Percentiles rank a stretch among this genome's conserved stretches.
Evolutionary conservation across 306 rosid species (phyloP).

Genomic region (Cicer chorassanicum): DNA sequence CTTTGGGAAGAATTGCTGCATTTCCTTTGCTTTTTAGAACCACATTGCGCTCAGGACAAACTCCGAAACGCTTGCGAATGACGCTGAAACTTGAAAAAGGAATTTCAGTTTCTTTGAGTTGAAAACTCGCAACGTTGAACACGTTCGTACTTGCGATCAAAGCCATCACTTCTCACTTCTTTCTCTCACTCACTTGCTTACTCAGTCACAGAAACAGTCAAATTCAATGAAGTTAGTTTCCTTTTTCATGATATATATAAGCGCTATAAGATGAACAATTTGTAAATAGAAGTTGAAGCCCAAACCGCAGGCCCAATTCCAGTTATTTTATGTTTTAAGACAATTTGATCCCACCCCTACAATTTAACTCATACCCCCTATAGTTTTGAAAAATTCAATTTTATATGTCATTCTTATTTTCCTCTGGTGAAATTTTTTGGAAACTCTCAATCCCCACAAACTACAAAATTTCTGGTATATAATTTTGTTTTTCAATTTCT

Average conservation of each 20-base stretch:
- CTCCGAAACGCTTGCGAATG: constrained; percentile 39
- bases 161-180: constrained; percentile 51
- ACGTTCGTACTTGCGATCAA: constrained; percentile 42
- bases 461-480: no score
- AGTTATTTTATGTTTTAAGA: no score
- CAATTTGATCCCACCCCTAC: no score
- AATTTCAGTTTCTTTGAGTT: constrained; percentile 36
- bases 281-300: neutral
- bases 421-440: no score
- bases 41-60: constrained; percentile 46
- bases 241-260: neutral
- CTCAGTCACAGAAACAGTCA: neutral
- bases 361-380: no score
- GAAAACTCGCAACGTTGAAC: constrained; percentile 42
- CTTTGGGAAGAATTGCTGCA: constrained; percentile 53
- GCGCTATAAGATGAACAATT: neutral
- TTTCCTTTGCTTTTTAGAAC: constrained; percentile 50
- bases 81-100: constrained; percentile 38
- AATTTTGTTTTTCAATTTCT: no score
- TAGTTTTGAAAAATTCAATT: no score
- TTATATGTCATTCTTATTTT: no score
- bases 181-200: neutral
- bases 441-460: no score
- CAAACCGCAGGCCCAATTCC: constrained; percentile 20
- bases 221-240: neutral